phyloP scores from a whole-genome alignment of 148 eudicot genomes.

The Rhododendron mucronatum region DNA sequence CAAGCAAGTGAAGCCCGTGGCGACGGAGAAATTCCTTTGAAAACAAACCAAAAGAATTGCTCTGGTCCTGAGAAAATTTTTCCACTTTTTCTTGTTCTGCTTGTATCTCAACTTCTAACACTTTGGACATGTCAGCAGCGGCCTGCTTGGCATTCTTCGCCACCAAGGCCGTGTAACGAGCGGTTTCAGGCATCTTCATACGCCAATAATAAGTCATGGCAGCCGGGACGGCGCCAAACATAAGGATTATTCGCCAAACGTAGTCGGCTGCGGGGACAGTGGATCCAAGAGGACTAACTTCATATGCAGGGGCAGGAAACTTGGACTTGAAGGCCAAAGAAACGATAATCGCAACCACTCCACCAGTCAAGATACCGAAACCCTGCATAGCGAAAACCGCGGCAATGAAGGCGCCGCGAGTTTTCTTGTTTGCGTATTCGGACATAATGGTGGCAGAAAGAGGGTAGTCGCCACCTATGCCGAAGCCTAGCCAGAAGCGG shows the following conservation, averaged over 20 bases:
- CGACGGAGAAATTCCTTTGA: neutral
- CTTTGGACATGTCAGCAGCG: neutral
- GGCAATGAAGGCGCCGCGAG: neutral
- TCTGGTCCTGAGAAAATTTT: neutral
- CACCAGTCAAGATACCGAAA: neutral
- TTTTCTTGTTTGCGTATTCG: constrained; percentile 1
- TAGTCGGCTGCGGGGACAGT: neutral
- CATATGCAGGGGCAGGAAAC: neutral
- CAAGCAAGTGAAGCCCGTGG: constrained; percentile 7
- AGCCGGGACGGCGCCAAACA: neutral
- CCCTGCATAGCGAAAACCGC: constrained; percentile 5
- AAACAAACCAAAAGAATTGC: neutral
- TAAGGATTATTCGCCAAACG: neutral
- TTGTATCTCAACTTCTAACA: neutral
- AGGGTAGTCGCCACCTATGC: constrained; percentile 4
- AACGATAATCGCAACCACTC: neutral
- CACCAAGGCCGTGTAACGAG: constrained; percentile 2
- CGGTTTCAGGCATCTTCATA: constrained; percentile 2
- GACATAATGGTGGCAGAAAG: constrained; percentile 8
- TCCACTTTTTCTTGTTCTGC: neutral
- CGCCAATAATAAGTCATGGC: neutral
- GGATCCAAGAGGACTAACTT: neutral
- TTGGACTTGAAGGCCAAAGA: neutral
- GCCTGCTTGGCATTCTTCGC: constrained; percentile 7
- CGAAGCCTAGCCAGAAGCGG: neutral